Conservation (phyloP, 768 basidiomycete genomes). For the Psilocybe subaeruginosa region DNA sequence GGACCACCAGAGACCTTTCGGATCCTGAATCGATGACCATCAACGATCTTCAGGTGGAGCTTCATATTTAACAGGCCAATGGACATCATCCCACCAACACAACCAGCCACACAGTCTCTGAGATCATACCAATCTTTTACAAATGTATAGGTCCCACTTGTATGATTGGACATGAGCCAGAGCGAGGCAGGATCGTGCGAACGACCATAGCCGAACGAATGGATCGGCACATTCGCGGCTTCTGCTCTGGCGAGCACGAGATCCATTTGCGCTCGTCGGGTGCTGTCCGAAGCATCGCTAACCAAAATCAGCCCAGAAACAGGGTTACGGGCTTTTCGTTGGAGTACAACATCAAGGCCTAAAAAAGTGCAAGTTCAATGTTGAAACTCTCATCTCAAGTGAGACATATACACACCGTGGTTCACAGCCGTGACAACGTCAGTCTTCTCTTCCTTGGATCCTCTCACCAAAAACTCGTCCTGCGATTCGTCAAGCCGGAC, state of each 20-base stretch:
- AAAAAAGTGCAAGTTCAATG: conserved; percentile 5
- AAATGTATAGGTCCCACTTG: conserved; percentile 96
- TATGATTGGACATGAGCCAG: conserved; percentile 99
- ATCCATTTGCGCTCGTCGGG: conserved; percentile 96
- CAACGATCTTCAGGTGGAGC: conserved; percentile 92
- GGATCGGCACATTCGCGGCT: conserved; percentile 95
- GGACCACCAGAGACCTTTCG: conserved; percentile 94
- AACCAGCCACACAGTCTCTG: conserved; percentile 89
- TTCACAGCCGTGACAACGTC: conserved; percentile 99
- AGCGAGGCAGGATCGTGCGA: conserved; percentile 97
- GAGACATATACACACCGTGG: conserved; percentile 56
- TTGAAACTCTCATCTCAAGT: neutral
- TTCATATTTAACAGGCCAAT: conserved; percentile 94
- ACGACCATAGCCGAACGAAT: conserved; percentile 95
- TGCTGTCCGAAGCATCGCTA: conserved; percentile 90
- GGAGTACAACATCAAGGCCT: conserved; percentile 93
- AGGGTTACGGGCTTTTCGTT: conserved; percentile 90
- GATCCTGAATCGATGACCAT: conserved; percentile 88
- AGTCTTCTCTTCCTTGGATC: conserved; percentile 89
- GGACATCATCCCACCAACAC: conserved; percentile 95
- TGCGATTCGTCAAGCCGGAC: conserved; percentile 40
- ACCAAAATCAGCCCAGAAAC: conserved; percentile 91
- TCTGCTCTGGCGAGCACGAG: conserved; percentile 95
- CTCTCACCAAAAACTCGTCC: conserved; percentile 65
- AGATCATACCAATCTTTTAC: conserved; percentile 99